Evolutionary conservation across 371 early-diverging fungal genomes (phyloP), one percentile per base, ranked within the genome.

Genomic region (Fennellomyces sp.): DNA sequence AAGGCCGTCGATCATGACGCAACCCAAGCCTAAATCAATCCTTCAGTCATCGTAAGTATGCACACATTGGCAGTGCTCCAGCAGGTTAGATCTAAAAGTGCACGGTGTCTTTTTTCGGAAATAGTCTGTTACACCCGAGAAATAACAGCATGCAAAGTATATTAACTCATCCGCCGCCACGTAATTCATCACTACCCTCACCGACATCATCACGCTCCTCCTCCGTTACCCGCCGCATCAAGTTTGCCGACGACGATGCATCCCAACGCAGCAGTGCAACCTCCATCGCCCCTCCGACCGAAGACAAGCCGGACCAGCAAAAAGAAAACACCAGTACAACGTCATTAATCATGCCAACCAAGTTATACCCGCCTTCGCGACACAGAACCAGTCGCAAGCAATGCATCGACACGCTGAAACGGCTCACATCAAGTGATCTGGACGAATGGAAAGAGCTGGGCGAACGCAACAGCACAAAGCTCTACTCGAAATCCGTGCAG

Each of bases 361-460:
- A 64, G 52, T 41, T 75, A 25, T 80, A 80, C 29, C 80, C 75
- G 15, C 61, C 71, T 2, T 68, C 70, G 19, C 61, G 75, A 15
- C 80, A 80, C 55, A 56, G 73, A 6, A 55, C 52, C 1, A 64
- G 61, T 3, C 66, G 76, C 5, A 76, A 73, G 41, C 60, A 71
- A 41, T 67, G 73, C 13, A 53, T 80, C 45, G 71, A 73, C 0
- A 71, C 63, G 41, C 68, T 83, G 15, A 82, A 86, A 33, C 65
- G 65, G 2, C 65, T 79, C 38, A 68, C 74, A 0, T 51, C 63
- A 4, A 69, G 74, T 21, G 67, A 71, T 19, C 52, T 81, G 38
- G 68, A 67, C 2, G 78, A 80, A 10, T 86, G 86, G 86, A 73
- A 68, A 19, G 57, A 66, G 3, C 62, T 70, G 12, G 72, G 79